Conservation (phyloP, 257 asterid species). For the Gynochthodes officinalis region DNA sequence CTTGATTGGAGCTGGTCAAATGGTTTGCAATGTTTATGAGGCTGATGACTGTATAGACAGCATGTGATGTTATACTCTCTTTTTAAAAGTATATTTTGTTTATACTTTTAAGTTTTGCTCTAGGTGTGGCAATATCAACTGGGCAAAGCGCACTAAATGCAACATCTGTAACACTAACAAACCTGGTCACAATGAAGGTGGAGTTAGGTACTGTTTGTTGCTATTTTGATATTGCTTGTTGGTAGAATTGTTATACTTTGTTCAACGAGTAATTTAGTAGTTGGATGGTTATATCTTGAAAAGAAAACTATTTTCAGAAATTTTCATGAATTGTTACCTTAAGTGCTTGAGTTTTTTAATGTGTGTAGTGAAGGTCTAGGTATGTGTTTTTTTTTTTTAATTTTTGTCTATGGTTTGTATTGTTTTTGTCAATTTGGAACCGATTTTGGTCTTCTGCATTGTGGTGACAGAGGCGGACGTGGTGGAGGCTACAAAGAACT, state of each 20-base stretch:
- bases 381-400: not conserved
- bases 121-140: constrained; percentile 97
- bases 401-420: not conserved
- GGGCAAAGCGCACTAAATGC: constrained; percentile 98
- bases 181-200: constrained; percentile 93
- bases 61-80: not conserved
- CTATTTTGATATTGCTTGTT: not conserved
- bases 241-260: not conserved
- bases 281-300: not conserved
- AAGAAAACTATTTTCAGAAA: not conserved
- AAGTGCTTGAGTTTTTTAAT: not conserved
- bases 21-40: not conserved
- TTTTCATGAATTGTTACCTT: not conserved
- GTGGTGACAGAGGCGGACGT: constrained; percentile 84
- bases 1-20: not conserved
- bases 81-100: not conserved
- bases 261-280: not conserved
- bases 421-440: not conserved
- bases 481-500: constrained; percentile 99
- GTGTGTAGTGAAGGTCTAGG: not conserved
- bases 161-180: constrained; percentile 98
- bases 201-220: constrained; percentile 63
- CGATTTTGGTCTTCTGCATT: constrained; percentile 16
- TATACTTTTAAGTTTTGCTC: constrained; percentile 21
- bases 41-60: not conserved